These are phyloP conservation scores for Teunomyces panamensis DNA, from an alignment of 805 yeast species.

Conservation along the genomic window DNA sequence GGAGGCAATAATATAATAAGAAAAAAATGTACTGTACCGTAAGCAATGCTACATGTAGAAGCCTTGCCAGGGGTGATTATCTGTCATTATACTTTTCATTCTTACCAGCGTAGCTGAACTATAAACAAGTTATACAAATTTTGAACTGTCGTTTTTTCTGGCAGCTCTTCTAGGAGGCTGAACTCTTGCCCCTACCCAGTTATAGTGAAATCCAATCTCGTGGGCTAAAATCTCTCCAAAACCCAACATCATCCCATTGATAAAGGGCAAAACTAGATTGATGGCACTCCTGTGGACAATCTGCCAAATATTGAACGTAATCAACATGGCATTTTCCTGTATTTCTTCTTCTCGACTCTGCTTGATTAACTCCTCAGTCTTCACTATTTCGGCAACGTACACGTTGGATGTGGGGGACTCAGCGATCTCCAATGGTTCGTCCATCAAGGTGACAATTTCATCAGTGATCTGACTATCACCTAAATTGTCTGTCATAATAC, in stretches of 20 bases:
- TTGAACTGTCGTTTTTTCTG: slow-evolving; percentile 15
- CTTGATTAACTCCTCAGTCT: slow-evolving; percentile 23
- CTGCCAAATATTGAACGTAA: slow-evolving; percentile 30
- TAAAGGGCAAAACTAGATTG: slow-evolving; percentile 78
- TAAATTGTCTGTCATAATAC: not conserved
- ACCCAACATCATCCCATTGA: slow-evolving; percentile 94
- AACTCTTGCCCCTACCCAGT: slow-evolving; percentile 72
- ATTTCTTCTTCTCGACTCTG: slow-evolving; percentile 17
- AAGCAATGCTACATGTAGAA: not conserved
- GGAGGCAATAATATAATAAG: too few species aligned
- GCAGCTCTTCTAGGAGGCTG: slow-evolving; percentile 34
- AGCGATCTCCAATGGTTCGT: not conserved
- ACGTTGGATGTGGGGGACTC: slow-evolving; percentile 7
- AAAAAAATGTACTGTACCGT: too few species aligned
- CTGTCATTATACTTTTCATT: not conserved
- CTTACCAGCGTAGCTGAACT: not conserved
- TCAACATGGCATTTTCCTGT: slow-evolving; percentile 8
- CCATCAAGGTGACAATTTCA: not conserved
- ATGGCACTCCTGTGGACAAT: slow-evolving; percentile 55
- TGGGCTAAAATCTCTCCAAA: slow-evolving; percentile 95
- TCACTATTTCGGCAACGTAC: slow-evolving; percentile 23
- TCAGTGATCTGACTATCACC: not conserved
- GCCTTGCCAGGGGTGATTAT: not conserved
- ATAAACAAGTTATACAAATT: slow-evolving; percentile 5
- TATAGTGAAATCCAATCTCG: slow-evolving; percentile 78